A percentile compares a stretch with the other conserved stretches of the same genome.
These are phyloP conservation scores for Thalassiosira hispida DNA, from an alignment of 352 stramenopile genomes.

Conservation along the genomic window DNA sequence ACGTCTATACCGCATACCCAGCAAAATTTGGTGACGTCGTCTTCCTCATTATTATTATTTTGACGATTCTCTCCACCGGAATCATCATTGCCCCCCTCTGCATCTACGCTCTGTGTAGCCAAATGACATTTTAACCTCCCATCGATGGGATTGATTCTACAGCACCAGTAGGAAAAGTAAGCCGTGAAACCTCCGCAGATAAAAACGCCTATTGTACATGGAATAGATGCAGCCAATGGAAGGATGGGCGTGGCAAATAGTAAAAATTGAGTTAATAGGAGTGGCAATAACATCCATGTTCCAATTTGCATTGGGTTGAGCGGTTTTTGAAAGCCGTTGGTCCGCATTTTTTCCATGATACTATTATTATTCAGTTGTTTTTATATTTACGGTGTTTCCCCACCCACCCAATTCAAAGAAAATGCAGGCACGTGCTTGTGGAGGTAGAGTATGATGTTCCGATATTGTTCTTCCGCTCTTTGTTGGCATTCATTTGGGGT, in stretches of 20 bases:
- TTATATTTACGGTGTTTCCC: too few relatives aligned
- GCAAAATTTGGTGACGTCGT: slow-evolving; percentile 76
- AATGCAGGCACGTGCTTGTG: too few relatives aligned
- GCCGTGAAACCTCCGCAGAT: slow-evolving; percentile 33
- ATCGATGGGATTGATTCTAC: slow-evolving; percentile 75
- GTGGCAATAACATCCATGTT: slow-evolving; percentile 75
- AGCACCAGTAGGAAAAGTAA: slow-evolving; percentile 62
- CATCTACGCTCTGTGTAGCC: neutral
- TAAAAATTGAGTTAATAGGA: slow-evolving; percentile 73
- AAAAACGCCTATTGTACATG: slow-evolving; percentile 61
- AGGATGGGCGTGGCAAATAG: slow-evolving; percentile 71
- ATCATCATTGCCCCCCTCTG: neutral
- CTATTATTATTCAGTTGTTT: too few relatives aligned
- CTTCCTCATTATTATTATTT: slow-evolving; percentile 13
- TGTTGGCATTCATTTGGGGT: too few relatives aligned
- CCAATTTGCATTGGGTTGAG: slow-evolving; percentile 74
- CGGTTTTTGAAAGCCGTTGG: slow-evolving; percentile 69
- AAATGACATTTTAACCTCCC: slow-evolving; percentile 41
- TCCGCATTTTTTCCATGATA: slow-evolving; percentile 54
- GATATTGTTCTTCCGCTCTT: too few relatives aligned
- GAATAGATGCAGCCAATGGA: slow-evolving; percentile 62
- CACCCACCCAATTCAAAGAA: too few relatives aligned
- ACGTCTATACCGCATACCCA: slow-evolving; percentile 83
- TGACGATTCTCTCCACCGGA: neutral
- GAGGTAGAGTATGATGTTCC: too few relatives aligned